Base-by-base conservation (phyloP, 306 rosid genomes). In the Rosa multiflora region DNA sequence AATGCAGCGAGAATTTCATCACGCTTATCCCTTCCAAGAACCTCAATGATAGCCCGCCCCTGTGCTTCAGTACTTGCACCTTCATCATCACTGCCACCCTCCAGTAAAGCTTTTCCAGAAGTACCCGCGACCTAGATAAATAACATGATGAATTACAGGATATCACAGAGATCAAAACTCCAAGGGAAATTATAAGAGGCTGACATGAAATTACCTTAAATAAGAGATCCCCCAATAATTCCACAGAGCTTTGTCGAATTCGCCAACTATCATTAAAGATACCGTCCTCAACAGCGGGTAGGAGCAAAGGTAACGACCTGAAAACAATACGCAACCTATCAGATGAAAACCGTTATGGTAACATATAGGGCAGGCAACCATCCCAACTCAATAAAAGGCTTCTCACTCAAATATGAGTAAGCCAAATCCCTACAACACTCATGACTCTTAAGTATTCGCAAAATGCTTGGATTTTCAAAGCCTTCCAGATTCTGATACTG, bases 31-130 rank as follows among this genome's bases (percentile, higher is more conserved):
- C 88, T 88, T 74, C 99, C 99, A 51, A 95, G 85, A 84, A 95
- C 88, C 87, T 93, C 97, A 87, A 95, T 91, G 80, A 93, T 95
- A 78, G 99, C 99, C 68, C 99, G 97, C 17, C 99, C 99, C 18
- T 95, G 98, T 53, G 99, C 99, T 88, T 95, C 99, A 14, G 97
- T 95, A 71, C 99, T 95, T 68, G 99, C 88, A 84, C 99, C 99
- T 89, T 95, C 99, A 90, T 95, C 99, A 67, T 95, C 99, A 82
- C 99, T 95, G 72, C 99, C 99, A 43, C 99, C 99, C 84, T 95
- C 99, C 75, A 95, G 97, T 81, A 95, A 90, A 69, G 99, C 99
- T 88, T 95, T 95, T 80, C 99, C 99, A 79, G 99, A 91, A 76
- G 98, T 95, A 76, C 99, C 99, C 78, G 98, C 99, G 86, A 95